These are phyloP conservation scores for Monilinia aucupariae DNA, from an alignment of 2,329 filamentous ascomycete genomes.

Conservation along the genomic window DNA sequence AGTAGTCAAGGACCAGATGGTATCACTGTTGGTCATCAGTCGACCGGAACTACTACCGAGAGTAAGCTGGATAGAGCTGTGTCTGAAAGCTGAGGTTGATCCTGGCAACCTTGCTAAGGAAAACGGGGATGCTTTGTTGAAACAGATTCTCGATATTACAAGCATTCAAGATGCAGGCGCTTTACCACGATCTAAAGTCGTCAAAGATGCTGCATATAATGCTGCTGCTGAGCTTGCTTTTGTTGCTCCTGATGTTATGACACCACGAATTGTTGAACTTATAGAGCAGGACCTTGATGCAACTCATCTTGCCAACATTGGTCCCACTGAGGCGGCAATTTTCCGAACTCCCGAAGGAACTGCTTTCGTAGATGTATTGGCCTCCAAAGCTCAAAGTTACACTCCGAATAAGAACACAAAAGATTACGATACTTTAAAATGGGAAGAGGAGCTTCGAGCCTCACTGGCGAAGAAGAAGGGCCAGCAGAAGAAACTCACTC, in stretches of 20 bases:
- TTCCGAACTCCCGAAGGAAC: conserved; percentile 86
- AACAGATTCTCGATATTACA: conserved; percentile 55
- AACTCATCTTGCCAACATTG: conserved; percentile 63
- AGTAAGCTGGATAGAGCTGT: conserved; percentile 83
- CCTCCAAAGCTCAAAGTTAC: conserved; percentile 66
- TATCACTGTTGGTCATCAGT: conserved; percentile 71
- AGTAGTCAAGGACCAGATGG: conserved; percentile 62
- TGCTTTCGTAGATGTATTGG: conserved; percentile 83
- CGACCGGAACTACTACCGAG: conserved; percentile 71
- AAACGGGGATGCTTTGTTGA: conserved; percentile 58
- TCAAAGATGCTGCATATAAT: conserved; percentile 69
- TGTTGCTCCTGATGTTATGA: conserved; percentile 78
- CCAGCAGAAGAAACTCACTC: conserved; percentile 79
- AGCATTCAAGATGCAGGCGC: conserved; percentile 43
- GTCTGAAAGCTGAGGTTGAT: conserved; percentile 72
- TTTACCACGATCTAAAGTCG: conserved; percentile 35
- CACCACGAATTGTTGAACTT: conserved; percentile 67
- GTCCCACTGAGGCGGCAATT: conserved; percentile 86
- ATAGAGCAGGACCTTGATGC: conserved; percentile 69
- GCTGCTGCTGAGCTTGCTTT: conserved; percentile 90
- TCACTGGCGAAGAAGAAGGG: conserved; percentile 93
- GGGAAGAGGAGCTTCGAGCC: conserved; percentile 86
- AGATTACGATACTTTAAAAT: conserved; percentile 93
- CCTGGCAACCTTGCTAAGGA: conserved; percentile 70
- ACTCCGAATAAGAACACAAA: conserved; percentile 83